Conservation (phyloP, 495 filamentous ascomycete species). For the Sphaerosporella brunnea region DNA sequence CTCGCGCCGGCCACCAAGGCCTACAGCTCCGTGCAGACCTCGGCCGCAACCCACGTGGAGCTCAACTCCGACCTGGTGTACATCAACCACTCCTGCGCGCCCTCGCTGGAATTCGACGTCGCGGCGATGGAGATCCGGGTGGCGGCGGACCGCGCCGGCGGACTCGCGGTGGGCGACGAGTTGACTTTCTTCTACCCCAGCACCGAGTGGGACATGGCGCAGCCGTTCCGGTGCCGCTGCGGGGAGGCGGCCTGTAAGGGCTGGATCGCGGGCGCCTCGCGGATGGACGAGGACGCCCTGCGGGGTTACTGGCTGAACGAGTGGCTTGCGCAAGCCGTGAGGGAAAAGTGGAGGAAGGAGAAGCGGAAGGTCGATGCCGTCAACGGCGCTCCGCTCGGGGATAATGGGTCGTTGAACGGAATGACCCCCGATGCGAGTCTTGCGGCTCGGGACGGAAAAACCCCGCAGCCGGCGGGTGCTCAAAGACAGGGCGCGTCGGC, state of each 20-base stretch:
- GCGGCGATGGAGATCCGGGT: conserved; percentile 43
- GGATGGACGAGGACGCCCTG: conserved; percentile 33
- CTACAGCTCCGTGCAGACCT: conserved; percentile 53
- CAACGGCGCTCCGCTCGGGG: not conserved
- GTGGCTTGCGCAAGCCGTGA: conserved; percentile 37
- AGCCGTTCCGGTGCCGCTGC: conserved; percentile 52
- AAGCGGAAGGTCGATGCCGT: not conserved
- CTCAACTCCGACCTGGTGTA: conserved; percentile 59
- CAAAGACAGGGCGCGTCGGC: conserved; percentile 5
- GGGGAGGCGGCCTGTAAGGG: conserved; percentile 35
- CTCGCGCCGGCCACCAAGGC: conserved; percentile 38
- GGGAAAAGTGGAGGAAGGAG: conserved; percentile 20
- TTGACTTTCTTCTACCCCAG: conserved; percentile 67
- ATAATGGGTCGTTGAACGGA: not conserved
- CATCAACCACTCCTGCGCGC: conserved; percentile 58
- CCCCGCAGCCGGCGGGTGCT: conserved; percentile 2
- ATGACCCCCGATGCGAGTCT: too few relatives aligned
- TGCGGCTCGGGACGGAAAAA: not conserved
- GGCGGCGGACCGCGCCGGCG: conserved; percentile 28
- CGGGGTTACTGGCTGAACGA: conserved; percentile 36
- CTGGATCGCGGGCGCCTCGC: conserved; percentile 36
- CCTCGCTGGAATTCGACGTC: conserved; percentile 55
- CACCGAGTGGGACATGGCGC: conserved; percentile 59
- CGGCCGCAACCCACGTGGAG: conserved; percentile 44
- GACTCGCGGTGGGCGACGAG: conserved; percentile 40